Evolutionary conservation across 305 asterid genomes (phyloP), one percentile per base, ranked within the genome.

Genomic region (Fraxinus dipetala): DNA sequence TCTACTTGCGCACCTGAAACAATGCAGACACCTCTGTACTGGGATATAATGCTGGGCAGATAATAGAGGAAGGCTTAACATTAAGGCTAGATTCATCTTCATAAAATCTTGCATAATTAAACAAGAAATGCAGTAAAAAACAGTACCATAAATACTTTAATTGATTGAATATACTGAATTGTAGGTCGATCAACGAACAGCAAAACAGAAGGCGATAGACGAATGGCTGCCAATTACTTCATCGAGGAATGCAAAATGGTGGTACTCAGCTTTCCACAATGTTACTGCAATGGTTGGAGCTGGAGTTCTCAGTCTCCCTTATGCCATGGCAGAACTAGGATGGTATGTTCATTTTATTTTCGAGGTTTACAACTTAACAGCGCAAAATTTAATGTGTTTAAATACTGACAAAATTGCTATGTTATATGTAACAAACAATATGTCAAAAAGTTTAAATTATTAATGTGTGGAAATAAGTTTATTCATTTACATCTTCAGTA

Each of bases 281-380:
- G 87, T 86, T 76, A 86, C 89, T 3, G 89, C 89, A 51, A 86
- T 86, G 89, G 89, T 86, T 36, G 89, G 89, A 14, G 89, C 89
- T 8, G 89, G 89, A 18, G 86, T 81, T 9, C 78, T 78, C 8
- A 40, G 84, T n/a, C 81, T 84, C 6, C 86, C 86, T 26, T 84
- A 73, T 76, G 84, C 86, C 79, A 84, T 84, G 86, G 26, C 84
- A 35, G 78, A 84, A 10, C 81, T 84, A 2, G 86, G 86, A 76
- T 84, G 86, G 86, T 83, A 59, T 11, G 35, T 63, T 24, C 18
- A 67, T 67, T 67, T 30, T 67, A 22, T 0, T 56, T 18, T 26
- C n/a, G 20, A 31, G 72, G 28, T 67, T 78, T 78, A 38, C 24
- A 38, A 75, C 24, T 35, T 20, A 35, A 72, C 10, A 72, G 18